Evolutionary conservation across 1,139 yeast genomes (phyloP), one percentile per base, ranked within the genome.

Genomic region (Debaryomyces subglobosus): DNA sequence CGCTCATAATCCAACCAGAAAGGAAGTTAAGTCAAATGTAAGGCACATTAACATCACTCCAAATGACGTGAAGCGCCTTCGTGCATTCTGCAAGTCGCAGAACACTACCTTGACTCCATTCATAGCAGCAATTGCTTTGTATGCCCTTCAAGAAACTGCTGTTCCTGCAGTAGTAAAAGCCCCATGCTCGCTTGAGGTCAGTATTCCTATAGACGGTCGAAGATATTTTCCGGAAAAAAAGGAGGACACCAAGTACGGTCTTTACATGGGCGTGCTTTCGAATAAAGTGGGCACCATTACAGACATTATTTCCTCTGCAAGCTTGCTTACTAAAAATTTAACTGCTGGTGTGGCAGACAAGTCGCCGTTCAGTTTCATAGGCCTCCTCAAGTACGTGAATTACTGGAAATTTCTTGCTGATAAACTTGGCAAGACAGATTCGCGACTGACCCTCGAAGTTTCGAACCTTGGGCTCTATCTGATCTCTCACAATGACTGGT

Each of bases 21-120:
- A 49, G 15, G 52, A 47, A 2, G 39, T 51, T 10, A 44, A 45
- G 2, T 47, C 63, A 2, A 44, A 54, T 10, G 58, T 50, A 49
- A 57, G 58, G 33, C 29, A 57, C 1, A 39, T 67, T 7, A 51
- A 52, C 15, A 37, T 65, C 20, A 24, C 53, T 0, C 49, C 55
- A 8, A 45, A 41, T 1, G 49, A 56, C 42, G 46, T 59, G 4
- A 38, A 35, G 3, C 18, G 41, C 3, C 49, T 66, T 9, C 38
- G 59, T 12, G 24, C 32, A 10, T 49, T 47, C 21, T 57, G 63
- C 25, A 57, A 60, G 33, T 34, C 36, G 6, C 53, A 62, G 20
- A 54, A 53, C 2, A 45, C 57, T 4, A 64, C 74, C 4, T 50
- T 70, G 18, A 68, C 74, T 1, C 63, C 73, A 1, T 62, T 57